Conservation (phyloP, 176 grass and related monocot species). For the Eleusine coracana region DNA sequence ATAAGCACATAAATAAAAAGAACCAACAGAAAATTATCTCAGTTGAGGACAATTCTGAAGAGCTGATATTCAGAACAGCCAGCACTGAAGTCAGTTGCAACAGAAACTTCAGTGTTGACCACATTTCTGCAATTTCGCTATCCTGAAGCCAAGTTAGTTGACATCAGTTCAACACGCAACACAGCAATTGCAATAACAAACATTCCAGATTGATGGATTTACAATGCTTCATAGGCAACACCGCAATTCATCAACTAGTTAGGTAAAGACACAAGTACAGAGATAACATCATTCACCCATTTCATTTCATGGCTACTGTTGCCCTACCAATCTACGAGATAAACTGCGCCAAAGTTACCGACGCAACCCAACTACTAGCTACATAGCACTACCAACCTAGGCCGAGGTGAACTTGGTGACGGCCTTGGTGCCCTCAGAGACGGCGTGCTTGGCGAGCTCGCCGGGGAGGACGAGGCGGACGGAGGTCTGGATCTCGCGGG, state of each 20-base stretch:
- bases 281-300: background rate
- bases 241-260: background rate
- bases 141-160: too few relatives aligned
- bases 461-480: conserved; percentile 53
- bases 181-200: background rate
- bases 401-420: conserved; percentile 67
- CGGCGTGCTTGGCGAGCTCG: conserved; percentile 68
- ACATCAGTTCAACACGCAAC: background rate
- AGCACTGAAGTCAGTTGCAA: too few relatives aligned
- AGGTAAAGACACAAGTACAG: background rate
- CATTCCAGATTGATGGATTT: background rate
- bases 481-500: conserved; percentile 69
- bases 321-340: background rate
- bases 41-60: too few relatives aligned
- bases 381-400: background rate
- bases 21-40: too few relatives aligned
- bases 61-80: too few relatives aligned
- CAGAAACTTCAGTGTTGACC: too few relatives aligned
- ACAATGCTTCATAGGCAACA: background rate
- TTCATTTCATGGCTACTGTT: background rate
- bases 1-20: too few relatives aligned
- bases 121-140: too few relatives aligned
- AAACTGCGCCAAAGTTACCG: background rate
- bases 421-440: conserved; percentile 71
- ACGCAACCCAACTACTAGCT: background rate